Evolutionary conservation across 768 basidiomycete species (phyloP), one percentile per base, ranked within the genome.

Genomic region (Podaxis carcinomalis): DNA sequence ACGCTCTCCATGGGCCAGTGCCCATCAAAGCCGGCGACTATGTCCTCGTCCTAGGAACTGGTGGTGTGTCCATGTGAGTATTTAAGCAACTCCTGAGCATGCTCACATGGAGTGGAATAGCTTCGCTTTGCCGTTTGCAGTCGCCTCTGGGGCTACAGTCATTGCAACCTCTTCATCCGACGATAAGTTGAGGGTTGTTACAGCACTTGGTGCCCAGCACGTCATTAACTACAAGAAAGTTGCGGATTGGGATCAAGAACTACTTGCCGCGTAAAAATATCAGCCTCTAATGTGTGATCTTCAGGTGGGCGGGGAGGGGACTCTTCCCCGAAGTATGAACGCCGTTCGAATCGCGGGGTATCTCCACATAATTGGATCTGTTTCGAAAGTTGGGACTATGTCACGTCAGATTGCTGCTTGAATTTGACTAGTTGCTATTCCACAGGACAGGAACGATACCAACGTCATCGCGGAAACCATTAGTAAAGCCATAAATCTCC

Each of bases 111-210:
- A 44, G 14, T 2, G 36, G 19, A 1, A 5, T 49, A 81, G 84
- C 46, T 86, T 83, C 65, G 86, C 76, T 3, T 71, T 82, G 1
- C 84, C 88, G 70, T 71, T 90, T 50, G 86, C 87, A 2, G 77
- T 85, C 46, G 82, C 84, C 1, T 77, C 83, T 6, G 87, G 87
- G 36, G 87, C 86, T 1, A 80, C 72, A 0, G 86, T 88, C 61
- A 87, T 90, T 64, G 78, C 79, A 28, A 89, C 87, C 0, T 88
- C 87, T 0, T 88, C 86, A 0, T 85, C 84, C 0, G 85, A 88
- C 64, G 77, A 79, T 49, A 90, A 90, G 65, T 75, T 88, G 16
- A 75, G 80, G 62, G 63, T 80, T 32, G 85, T 78, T 10, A 71
- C 74, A 47, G 77, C 76, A 47, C 77, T 86, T 23, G 85, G 87